Conservation (phyloP, 208 protist species). For the Naegleria lovaniensis region DNA sequence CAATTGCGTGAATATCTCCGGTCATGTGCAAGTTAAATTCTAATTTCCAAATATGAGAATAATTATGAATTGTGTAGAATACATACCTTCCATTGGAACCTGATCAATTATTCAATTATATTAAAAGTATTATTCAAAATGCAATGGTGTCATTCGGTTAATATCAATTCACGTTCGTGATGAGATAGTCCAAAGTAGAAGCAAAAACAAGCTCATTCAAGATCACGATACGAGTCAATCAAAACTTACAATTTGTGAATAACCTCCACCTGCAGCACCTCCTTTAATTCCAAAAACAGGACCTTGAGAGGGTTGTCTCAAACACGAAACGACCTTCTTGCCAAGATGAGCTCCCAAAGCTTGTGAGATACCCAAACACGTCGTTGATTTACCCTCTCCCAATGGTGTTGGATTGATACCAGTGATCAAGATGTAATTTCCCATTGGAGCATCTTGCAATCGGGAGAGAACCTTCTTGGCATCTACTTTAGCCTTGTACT, state of each 20-base stretch:
- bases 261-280: conserved; percentile 93
- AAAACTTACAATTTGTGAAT: conserved; percentile 67
- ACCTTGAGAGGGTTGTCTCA: conserved; percentile 94
- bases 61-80: too few relatives aligned
- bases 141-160: too few relatives aligned
- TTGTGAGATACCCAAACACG: conserved; percentile 91
- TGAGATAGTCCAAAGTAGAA: too few relatives aligned
- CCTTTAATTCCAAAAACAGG: conserved; percentile 92
- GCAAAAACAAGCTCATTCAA: too few relatives aligned
- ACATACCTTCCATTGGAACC: conserved; percentile 76
- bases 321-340: conserved; percentile 82
- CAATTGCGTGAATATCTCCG: conserved; percentile 97
- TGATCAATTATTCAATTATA: too few relatives aligned
- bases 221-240: too few relatives aligned
- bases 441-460: conserved; percentile 11
- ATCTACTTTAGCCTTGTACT: conserved; percentile 30
- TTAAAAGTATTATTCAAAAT: conserved; percentile 57
- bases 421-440: conserved; percentile 32
- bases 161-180: too few relatives aligned
- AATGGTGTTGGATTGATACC: conserved; percentile 36
- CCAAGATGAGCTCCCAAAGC: conserved; percentile 89
- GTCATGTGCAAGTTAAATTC: conserved; percentile 97
- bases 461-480: background rate
- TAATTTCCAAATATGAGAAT: too few relatives aligned
- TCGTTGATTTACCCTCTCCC: conserved; percentile 41